Conservation (phyloP, 495 filamentous ascomycete genomes). For the Endocarpon pusillum region DNA sequence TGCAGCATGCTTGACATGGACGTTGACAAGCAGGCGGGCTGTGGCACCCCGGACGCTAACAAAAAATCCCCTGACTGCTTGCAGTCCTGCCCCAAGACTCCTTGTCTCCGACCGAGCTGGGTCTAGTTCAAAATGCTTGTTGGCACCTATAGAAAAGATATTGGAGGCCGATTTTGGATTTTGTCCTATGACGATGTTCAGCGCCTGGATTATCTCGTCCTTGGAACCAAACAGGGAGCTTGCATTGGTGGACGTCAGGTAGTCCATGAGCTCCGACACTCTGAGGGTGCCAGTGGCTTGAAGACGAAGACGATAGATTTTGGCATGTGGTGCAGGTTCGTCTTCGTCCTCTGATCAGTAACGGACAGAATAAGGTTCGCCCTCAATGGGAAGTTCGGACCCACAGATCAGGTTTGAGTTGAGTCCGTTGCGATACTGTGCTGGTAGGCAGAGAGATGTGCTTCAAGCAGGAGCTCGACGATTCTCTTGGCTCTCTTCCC, state of each 20-base stretch:
- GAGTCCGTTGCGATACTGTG: constrained; percentile 7
- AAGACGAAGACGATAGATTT: constrained; percentile 26
- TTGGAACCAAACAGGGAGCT: no score
- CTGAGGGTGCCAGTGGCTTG: constrained; percentile 26
- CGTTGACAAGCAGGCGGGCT: constrained; percentile 25
- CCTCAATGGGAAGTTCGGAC: no score
- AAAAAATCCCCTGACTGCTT: constrained; percentile 29
- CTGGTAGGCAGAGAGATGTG: no score
- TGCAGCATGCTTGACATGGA: constrained; percentile 27
- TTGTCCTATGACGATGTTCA: constrained; percentile 36
- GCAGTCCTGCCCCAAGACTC: no score
- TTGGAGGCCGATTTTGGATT: constrained; percentile 18
- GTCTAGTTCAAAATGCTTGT: no score
- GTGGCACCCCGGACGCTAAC: constrained; percentile 27
- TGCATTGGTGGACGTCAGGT: no score
- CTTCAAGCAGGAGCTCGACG: constrained; percentile 19
- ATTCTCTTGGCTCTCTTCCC: constrained; percentile 2
- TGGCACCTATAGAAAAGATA: no score
- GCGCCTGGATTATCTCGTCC: constrained; percentile 32
- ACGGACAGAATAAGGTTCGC: no score
- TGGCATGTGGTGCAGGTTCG: constrained; percentile 16
- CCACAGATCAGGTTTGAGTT: no score
- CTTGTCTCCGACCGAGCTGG: no score
- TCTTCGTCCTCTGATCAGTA: constrained; percentile 26
- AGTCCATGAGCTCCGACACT: constrained; percentile 32